Conservation (phyloP, 2,329 filamentous ascomycete genomes). For the Penicillium expansum region DNA sequence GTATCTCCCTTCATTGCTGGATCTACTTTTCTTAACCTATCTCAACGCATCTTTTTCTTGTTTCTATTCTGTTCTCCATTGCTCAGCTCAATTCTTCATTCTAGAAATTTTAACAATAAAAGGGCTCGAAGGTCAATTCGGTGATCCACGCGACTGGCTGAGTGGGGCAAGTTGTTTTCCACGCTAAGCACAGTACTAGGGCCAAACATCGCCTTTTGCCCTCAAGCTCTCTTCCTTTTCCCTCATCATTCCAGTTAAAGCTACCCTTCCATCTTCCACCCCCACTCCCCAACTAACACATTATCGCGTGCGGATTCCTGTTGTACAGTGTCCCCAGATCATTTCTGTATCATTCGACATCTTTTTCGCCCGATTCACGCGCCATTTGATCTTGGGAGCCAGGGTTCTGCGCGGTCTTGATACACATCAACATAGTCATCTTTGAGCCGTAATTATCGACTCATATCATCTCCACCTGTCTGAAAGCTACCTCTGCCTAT, state of each 20-base stretch:
- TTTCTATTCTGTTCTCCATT: constrained; percentile 7
- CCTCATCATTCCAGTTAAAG: constrained; percentile 31
- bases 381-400: constrained; percentile 20
- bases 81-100: not conserved
- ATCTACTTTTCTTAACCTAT: constrained; percentile 15
- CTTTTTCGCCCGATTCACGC: constrained; percentile 15
- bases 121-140: constrained; percentile 14
- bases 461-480: constrained; percentile 17
- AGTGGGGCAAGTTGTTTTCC: constrained; percentile 41
- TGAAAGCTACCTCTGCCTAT: constrained; percentile 14
- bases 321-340: constrained; percentile 14
- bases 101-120: not conserved
- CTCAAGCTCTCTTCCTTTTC: constrained; percentile 36
- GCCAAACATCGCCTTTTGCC: constrained; percentile 44
- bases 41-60: constrained; percentile 6
- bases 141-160: constrained; percentile 33
- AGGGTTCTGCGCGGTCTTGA: constrained; percentile 23
- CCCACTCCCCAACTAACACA: constrained; percentile 11
- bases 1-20: constrained; percentile 26
- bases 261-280: constrained; percentile 20
- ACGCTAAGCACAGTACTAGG: constrained; percentile 38
- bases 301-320: constrained; percentile 15
- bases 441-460: constrained; percentile 26
- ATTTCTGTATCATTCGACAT: constrained; percentile 14
- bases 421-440: constrained; percentile 29